Evolutionary conservation across 139 green algal genomes (phyloP).

Genomic region (Trebouxia sp.): DNA sequence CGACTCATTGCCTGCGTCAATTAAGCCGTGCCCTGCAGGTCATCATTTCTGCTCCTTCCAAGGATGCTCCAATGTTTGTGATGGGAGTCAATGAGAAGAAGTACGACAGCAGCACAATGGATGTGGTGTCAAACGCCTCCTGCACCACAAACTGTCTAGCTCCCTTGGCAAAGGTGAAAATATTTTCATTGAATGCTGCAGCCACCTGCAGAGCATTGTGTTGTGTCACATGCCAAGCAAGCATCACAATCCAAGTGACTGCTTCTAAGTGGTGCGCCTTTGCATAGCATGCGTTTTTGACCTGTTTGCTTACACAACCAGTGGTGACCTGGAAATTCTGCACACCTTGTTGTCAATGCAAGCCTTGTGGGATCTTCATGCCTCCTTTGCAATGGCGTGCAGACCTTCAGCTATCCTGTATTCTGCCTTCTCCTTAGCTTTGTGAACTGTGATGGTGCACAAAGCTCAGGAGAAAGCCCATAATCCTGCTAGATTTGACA

Average conservation of each 20-base stretch:
- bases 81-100: slow-evolving; percentile 93
- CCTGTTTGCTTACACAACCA: too few species aligned
- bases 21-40: slow-evolving; percentile 6
- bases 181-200: neutral
- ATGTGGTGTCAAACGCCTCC: slow-evolving; percentile 89
- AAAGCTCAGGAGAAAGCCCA: neutral
- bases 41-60: slow-evolving; percentile 91
- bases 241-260: too few species aligned
- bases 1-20: neutral
- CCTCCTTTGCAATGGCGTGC: too few species aligned
- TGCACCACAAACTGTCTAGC: slow-evolving; percentile 98
- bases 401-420: too few species aligned
- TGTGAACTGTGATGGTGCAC: neutral
- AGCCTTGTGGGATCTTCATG: too few species aligned
- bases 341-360: too few species aligned
- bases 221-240: too few species aligned
- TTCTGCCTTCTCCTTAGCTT: too few species aligned
- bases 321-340: too few species aligned
- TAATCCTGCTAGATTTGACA: neutral
- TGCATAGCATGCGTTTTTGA: too few species aligned
- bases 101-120: slow-evolving; percentile 76
- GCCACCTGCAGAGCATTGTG: neutral
- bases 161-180: slow-evolving; percentile 81
- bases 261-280: too few species aligned
- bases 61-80: slow-evolving; percentile 94